Evolutionary conservation across 163 green algal species (phyloP), one percentile per base, ranked within the genome.

Genomic region (Chlorella variabilis): DNA sequence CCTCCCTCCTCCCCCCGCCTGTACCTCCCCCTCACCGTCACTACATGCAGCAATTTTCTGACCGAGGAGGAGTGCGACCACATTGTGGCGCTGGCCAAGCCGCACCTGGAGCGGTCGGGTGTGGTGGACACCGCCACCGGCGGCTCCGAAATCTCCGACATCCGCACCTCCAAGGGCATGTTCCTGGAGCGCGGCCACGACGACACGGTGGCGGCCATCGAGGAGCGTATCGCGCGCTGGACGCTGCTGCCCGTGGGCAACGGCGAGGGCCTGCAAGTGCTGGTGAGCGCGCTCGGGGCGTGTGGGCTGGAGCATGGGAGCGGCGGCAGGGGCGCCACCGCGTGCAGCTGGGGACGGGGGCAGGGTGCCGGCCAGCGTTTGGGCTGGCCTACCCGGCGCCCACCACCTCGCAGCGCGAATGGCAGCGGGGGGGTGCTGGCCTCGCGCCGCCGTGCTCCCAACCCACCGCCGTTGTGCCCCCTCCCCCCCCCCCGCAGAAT

Each of bases 211-310:
- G 39, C 82, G 36, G 68, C 58, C 11, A 89, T 96, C 33, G 91
- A 96, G 82, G 63, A 88, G 29, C 85, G 92, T n/a, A 87, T 94
- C 29, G 80, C 91, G 0, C 81, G 84, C 20, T 93, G 86, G 90
- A 91, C 89, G 27, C 81, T 95, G 61, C 85, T 94, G 73, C 89
- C 92, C 0, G 85, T 85, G 31, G 78, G 76, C 31, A 89, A 94
- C 61, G 91, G 91, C 56, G 92, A 94, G 83, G 86, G 90, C 25
- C 80, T 96, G 42, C 91, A 95, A 77, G 87, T 95, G 49, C 82
- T 91, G 33, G 78, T 76, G 17, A 48, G 48, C n/a, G n/a, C n/a
- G n/a, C n/a, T n/a, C 1, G 68, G n/a, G 8, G 4, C 29, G 68
- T 21, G 20, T 41, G 45, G n/a, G 1, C 7, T 7, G 17, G 33